Evolutionary conservation across 352 stramenopile species (phyloP).

Genomic region (Phytophthora ramorum): DNA sequence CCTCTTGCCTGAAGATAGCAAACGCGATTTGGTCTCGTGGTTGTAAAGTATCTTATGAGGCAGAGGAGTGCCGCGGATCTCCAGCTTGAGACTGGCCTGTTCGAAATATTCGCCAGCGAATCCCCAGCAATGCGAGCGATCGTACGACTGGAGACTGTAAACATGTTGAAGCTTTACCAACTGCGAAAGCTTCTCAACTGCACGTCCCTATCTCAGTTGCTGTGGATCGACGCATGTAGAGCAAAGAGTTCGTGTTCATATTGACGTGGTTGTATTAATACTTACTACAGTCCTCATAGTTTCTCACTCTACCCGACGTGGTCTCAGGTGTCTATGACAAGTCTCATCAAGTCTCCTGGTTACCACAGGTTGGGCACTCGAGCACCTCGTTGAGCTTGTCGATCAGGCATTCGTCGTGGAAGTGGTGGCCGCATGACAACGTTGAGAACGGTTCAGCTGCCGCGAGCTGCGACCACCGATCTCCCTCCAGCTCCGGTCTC

Average conservation of each 20-base stretch:
- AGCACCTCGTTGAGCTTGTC: constrained; percentile 65
- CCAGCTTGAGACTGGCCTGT: neutral
- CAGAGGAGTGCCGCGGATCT: neutral
- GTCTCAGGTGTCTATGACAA: neutral
- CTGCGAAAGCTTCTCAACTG: neutral
- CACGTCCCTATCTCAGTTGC: neutral
- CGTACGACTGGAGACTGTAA: neutral
- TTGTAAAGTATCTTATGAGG: constrained; percentile 1
- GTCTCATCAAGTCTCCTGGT: constrained; percentile 27
- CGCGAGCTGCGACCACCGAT: constrained; percentile 18
- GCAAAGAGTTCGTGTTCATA: neutral
- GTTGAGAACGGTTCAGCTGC: constrained; percentile 42
- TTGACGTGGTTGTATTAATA: neutral
- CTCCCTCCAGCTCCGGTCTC: constrained; percentile 3
- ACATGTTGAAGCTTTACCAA: neutral
- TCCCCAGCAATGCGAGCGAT: neutral
- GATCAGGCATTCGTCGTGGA: constrained; percentile 77
- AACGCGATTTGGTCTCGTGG: constrained; percentile 1
- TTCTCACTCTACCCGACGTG: neutral
- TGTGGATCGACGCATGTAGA: neutral
- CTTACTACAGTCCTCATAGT: constrained; percentile 2
- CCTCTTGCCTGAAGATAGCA: constrained; percentile 1
- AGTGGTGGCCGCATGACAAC: constrained; percentile 64
- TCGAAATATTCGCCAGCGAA: neutral
- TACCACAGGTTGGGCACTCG: constrained; percentile 57